Conservation (phyloP, 495 filamentous ascomycete species). For the Penicillium ucsense region DNA sequence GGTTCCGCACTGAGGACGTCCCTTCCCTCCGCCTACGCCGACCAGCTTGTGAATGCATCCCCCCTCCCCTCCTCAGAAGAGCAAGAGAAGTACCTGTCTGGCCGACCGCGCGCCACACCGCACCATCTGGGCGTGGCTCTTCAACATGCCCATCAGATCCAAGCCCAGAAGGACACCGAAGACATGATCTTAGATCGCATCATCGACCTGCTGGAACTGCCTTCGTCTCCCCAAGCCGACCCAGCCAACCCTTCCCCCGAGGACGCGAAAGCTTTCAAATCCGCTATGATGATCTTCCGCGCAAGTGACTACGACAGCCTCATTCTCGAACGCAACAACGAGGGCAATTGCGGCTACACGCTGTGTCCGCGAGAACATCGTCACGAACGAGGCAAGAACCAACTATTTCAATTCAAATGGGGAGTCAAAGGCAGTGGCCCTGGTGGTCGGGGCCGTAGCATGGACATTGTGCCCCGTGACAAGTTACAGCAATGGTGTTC, state of each 20-base stretch:
- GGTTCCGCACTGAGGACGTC: slow-evolving; percentile 51
- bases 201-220: slow-evolving; percentile 55
- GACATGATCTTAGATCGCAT: slow-evolving; percentile 58
- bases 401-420: slow-evolving; percentile 39
- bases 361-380: slow-evolving; percentile 56
- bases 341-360: slow-evolving; percentile 68
- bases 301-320: slow-evolving; percentile 79
- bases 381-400: slow-evolving; percentile 28
- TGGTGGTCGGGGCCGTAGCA: slow-evolving; percentile 36
- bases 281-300: slow-evolving; percentile 58
- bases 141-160: slow-evolving; percentile 69
- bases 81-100: slow-evolving; percentile 18
- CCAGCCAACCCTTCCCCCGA: slow-evolving; percentile 46
- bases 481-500: slow-evolving; percentile 85
- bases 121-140: slow-evolving; percentile 58
- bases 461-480: slow-evolving; percentile 52
- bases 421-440: slow-evolving; percentile 42
- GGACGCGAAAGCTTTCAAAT: slow-evolving; percentile 50
- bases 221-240: slow-evolving; percentile 38
- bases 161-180: slow-evolving; percentile 66
- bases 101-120: slow-evolving; percentile 33
- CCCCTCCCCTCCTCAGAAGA: slow-evolving; percentile 23
- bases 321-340: slow-evolving; percentile 76
- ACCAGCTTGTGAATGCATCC: slow-evolving; percentile 11
- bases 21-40: slow-evolving; percentile 26